phyloP scores from a whole-genome alignment of 768 basidiomycete species.

The Collybiopsis confluens region DNA sequence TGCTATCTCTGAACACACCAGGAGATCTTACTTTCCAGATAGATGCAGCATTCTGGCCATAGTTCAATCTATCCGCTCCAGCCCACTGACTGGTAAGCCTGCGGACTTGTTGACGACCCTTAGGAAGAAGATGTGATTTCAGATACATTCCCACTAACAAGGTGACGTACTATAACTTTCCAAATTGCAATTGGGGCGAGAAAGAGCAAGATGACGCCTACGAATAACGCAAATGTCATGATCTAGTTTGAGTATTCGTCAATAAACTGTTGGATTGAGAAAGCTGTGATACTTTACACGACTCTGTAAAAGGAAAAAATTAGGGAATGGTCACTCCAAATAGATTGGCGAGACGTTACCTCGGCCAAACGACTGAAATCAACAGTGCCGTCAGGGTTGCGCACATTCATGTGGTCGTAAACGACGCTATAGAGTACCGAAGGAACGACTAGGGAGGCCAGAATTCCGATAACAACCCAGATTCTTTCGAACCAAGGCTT shows the following conservation, averaged over 20 bases:
- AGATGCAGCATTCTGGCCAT: slow-evolving; percentile 24
- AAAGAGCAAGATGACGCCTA: slow-evolving; percentile 35
- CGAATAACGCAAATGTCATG: slow-evolving; percentile 29
- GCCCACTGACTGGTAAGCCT: slow-evolving; percentile 36
- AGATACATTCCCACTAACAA: not conserved
- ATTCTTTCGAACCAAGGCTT: slow-evolving; percentile 40
- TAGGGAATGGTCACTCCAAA: not conserved
- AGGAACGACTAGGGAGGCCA: slow-evolving; percentile 38
- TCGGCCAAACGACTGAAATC: slow-evolving; percentile 12
- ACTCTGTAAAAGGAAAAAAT: not conserved
- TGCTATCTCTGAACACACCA: slow-evolving; percentile 29
- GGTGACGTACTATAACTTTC: slow-evolving; percentile 38
- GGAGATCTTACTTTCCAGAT: slow-evolving; percentile 40
- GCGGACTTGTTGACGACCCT: slow-evolving; percentile 40
- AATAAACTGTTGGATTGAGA: too few species aligned
- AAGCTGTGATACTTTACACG: slow-evolving; percentile 10
- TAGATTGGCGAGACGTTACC: slow-evolving; percentile 7
- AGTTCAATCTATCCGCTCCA: slow-evolving; percentile 26
- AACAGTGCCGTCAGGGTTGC: slow-evolving; percentile 1
- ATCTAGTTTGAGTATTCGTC: slow-evolving; percentile 19
- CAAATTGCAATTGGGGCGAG: slow-evolving; percentile 38
- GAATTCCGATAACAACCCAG: slow-evolving; percentile 33
- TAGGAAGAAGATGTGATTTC: not conserved
- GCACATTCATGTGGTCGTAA: slow-evolving; percentile 21
- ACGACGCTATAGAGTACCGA: slow-evolving; percentile 32